Percentiles rank a stretch among this genome's conserved stretches.
phyloP scores from a whole-genome alignment of 495 filamentous ascomycete genomes.

The Antarctomyces pellizariae region DNA sequence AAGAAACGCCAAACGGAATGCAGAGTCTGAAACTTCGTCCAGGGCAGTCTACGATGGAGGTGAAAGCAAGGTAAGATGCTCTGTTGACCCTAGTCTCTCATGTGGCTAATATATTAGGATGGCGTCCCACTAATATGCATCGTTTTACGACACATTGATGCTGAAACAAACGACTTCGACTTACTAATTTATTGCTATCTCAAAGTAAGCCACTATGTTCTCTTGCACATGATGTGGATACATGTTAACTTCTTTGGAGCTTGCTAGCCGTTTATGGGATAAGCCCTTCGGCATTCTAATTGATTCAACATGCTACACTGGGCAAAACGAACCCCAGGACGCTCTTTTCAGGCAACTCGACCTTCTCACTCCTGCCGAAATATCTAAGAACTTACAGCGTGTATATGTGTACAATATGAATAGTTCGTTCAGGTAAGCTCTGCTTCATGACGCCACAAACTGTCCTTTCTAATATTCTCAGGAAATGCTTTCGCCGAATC shows the following conservation, averaged over 20 bases:
- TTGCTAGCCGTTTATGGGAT: slow-evolving; percentile 42
- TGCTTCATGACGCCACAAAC: neutral
- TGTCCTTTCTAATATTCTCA: slow-evolving; percentile 5
- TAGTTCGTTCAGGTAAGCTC: slow-evolving; percentile 27
- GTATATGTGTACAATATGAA: slow-evolving; percentile 51
- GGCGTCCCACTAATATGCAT: slow-evolving; percentile 41
- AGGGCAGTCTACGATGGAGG: slow-evolving; percentile 43
- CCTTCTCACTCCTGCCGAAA: slow-evolving; percentile 30
- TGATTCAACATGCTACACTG: slow-evolving; percentile 40
- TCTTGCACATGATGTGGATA: slow-evolving; percentile 1
- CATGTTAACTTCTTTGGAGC: slow-evolving; percentile 14
- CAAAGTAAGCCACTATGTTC: slow-evolving; percentile 19
- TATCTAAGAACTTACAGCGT: slow-evolving; percentile 27
- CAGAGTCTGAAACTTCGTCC: slow-evolving; percentile 31
- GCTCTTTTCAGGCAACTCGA: slow-evolving; percentile 32
- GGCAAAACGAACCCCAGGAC: slow-evolving; percentile 34
- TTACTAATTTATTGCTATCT: slow-evolving; percentile 38
- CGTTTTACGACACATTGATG: slow-evolving; percentile 36
- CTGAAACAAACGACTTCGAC: slow-evolving; percentile 33
- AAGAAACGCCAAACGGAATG: slow-evolving; percentile 34
- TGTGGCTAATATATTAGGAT: slow-evolving; percentile 17
- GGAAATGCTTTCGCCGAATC: slow-evolving; percentile 36
- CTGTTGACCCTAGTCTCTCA: neutral
- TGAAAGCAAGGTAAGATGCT: slow-evolving; percentile 27
- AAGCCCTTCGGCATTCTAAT: slow-evolving; percentile 38